Conservation (phyloP, 2,329 filamentous ascomycete species). For the Calonectria crousiana region DNA sequence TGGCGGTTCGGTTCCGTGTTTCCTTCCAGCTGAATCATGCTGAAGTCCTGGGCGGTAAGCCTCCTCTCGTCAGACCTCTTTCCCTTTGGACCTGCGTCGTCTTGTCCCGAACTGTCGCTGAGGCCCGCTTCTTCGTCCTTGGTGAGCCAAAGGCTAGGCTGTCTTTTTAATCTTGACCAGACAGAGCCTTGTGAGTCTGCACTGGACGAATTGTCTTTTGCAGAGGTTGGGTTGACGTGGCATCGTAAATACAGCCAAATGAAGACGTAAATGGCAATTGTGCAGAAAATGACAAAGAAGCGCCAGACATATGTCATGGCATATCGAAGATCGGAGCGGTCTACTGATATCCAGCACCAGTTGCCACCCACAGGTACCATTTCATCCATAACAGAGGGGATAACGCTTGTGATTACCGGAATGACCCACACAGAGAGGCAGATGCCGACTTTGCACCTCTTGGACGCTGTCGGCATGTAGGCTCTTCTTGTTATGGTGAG, state of each 20-base stretch:
- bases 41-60: not conserved
- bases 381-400: constrained; percentile 30
- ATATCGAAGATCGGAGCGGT: constrained; percentile 55
- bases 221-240: constrained; percentile 19
- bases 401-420: constrained; percentile 36
- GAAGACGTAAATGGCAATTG: constrained; percentile 56
- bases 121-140: not conserved
- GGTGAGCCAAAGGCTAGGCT: not conserved
- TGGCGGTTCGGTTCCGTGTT: not conserved
- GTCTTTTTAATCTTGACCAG: not conserved
- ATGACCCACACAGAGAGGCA: constrained; percentile 35
- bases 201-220: not conserved
- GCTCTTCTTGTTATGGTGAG: constrained; percentile 37
- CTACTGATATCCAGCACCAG: constrained; percentile 60
- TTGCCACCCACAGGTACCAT: constrained; percentile 54
- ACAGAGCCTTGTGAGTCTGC: not conserved
- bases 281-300: constrained; percentile 55
- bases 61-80: not conserved
- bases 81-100: not conserved
- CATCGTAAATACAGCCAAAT: constrained; percentile 46
- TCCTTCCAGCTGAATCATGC: not conserved
- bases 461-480: constrained; percentile 34
- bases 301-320: constrained; percentile 59
- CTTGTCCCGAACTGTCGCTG: not conserved
- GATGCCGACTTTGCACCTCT: constrained; percentile 15